These are phyloP conservation scores for Plasmodium vinckei DNA, from an alignment of 169 alveolate species.

Conservation along the genomic window DNA sequence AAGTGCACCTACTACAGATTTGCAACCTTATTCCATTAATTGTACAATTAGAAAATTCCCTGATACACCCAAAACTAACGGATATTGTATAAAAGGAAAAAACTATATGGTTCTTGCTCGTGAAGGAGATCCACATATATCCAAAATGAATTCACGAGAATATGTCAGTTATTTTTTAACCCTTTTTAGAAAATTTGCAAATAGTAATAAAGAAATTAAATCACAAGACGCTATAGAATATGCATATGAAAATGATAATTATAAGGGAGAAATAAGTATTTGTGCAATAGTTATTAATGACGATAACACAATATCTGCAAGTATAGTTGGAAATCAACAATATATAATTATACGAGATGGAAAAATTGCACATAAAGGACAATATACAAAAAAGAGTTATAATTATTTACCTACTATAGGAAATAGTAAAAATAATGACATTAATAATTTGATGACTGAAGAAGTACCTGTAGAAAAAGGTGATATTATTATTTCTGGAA, in stretches of 20 bases:
- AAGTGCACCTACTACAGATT: no score
- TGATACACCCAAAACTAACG: conserved; percentile 43
- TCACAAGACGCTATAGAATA: conserved; percentile 45
- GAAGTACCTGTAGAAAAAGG: conserved; percentile 30
- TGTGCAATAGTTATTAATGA: conserved; percentile 42
- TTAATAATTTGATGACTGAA: conserved; percentile 29
- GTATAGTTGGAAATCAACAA: conserved; percentile 44
- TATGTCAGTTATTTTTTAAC: conserved; percentile 40
- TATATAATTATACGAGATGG: conserved; percentile 35
- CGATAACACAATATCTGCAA: conserved; percentile 51
- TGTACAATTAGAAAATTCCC: conserved; percentile 61
- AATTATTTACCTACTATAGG: conserved; percentile 30
- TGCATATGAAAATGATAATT: conserved; percentile 52
- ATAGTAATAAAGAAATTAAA: conserved; percentile 33
- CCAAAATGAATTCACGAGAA: conserved; percentile 47
- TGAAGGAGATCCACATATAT: conserved; percentile 33
- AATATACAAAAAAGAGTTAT: conserved; percentile 21
- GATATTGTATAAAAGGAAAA: conserved; percentile 47
- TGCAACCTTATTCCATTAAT: conserved; percentile 16
- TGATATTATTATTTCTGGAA: conserved; percentile 58
- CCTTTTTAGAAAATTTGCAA: conserved; percentile 34
- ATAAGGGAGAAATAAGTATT: conserved; percentile 47
- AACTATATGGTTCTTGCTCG: conserved; percentile 44
- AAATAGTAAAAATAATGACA: conserved; percentile 10
- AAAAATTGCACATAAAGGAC: conserved; percentile 22